These are phyloP conservation scores for Globisporangium okanoganense DNA, from an alignment of 352 stramenopile species.

Conservation along the genomic window DNA sequence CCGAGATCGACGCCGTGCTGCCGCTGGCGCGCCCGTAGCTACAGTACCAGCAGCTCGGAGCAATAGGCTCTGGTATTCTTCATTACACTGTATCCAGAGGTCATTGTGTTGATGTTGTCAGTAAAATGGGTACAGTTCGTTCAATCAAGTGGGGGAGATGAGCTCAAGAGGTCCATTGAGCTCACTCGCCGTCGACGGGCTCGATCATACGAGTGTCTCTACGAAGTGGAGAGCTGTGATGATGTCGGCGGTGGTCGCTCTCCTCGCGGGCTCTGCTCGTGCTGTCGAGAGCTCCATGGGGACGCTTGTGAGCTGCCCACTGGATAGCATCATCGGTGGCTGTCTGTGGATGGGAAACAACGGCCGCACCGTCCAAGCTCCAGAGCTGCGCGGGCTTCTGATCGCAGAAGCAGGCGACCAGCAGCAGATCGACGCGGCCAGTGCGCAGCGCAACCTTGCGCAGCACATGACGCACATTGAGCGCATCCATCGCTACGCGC, in stretches of 20 bases:
- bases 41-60: no score
- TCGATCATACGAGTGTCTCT: not conserved
- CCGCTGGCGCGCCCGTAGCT: constrained; percentile 4
- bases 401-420: constrained; percentile 27
- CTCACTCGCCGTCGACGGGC: no score
- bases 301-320: constrained; percentile 38
- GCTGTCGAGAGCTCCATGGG: constrained; percentile 27
- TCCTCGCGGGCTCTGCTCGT: constrained; percentile 10
- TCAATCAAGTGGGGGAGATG: no score
- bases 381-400: constrained; percentile 42
- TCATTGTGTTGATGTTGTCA: no score
- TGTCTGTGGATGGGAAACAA: constrained; percentile 57
- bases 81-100: no score
- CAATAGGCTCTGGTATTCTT: no score
- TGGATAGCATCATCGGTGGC: constrained; percentile 13
- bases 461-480: constrained; percentile 73
- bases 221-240: not conserved
- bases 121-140: no score
- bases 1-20: constrained; percentile 17
- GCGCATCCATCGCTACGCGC: constrained; percentile 56
- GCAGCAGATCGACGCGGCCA: constrained; percentile 13
- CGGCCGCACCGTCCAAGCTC: constrained; percentile 29
- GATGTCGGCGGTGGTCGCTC: not conserved
- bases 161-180: no score
- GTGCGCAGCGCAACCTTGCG: constrained; percentile 43